Conservation (phyloP, 2,329 filamentous ascomycete genomes). For the Blastomyces silverae region DNA sequence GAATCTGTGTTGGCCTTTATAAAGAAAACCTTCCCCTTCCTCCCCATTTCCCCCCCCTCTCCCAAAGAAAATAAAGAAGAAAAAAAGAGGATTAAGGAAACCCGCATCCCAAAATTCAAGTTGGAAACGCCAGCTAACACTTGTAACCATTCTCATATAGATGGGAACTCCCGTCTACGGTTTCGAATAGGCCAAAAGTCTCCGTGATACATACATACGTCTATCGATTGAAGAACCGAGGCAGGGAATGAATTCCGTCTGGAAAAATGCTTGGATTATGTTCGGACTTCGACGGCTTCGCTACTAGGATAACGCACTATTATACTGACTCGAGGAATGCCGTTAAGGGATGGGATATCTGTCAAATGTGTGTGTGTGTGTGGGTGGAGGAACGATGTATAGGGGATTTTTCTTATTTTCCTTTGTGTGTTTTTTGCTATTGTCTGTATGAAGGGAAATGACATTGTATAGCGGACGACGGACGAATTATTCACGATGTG, state of each 20-base stretch:
- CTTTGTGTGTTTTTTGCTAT: not conserved
- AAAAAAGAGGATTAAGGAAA: not conserved
- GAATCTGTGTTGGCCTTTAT: not conserved
- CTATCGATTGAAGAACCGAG: not conserved
- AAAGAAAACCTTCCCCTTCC: too few species aligned
- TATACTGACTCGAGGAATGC: not conserved
- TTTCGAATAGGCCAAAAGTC: constrained; percentile 15
- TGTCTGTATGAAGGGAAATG: too few species aligned
- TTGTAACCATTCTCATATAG: constrained; percentile 16
- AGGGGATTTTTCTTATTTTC: not conserved
- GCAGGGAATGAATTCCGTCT: not conserved
- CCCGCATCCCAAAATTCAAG: not conserved
- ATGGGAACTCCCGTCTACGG: constrained; percentile 23
- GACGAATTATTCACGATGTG: not conserved
- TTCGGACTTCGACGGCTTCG: not conserved
- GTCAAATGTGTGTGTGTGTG: not conserved
- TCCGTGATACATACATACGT: not conserved
- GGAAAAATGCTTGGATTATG: not conserved
- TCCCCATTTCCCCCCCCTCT: not conserved
- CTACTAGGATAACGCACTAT: not conserved
- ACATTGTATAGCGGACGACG: too few species aligned
- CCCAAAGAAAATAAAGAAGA: too few species aligned
- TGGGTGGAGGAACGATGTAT: not conserved
- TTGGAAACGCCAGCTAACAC: not conserved
- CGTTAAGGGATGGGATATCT: not conserved